phyloP scores from a whole-genome alignment of 495 filamentous ascomycete genomes.

The Penicillium macrosclerotiorum region DNA sequence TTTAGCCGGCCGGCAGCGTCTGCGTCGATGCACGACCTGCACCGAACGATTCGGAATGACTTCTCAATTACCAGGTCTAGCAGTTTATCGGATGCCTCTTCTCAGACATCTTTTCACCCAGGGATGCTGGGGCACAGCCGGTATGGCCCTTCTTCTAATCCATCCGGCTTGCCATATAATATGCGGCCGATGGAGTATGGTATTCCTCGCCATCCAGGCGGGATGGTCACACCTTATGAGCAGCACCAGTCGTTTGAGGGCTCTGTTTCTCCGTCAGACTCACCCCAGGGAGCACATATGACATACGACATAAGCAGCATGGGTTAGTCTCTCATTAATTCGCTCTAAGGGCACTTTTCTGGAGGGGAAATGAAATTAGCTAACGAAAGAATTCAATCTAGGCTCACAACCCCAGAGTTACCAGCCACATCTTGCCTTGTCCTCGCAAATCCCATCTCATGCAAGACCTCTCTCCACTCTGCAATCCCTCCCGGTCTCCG shows the following conservation, averaged over 20 bases:
- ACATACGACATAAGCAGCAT: slow-evolving; percentile 29
- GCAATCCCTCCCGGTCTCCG: slow-evolving; percentile 33
- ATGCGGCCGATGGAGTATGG: slow-evolving; percentile 37
- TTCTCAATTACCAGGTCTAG: slow-evolving; percentile 41
- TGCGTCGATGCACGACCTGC: slow-evolving; percentile 30
- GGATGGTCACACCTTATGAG: slow-evolving; percentile 33
- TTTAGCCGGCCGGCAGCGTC: slow-evolving; percentile 31
- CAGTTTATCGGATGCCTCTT: slow-evolving; percentile 41
- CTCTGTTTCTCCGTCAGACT: slow-evolving; percentile 40
- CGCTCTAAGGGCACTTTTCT: too few relatives aligned
- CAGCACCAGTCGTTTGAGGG: slow-evolving; percentile 34
- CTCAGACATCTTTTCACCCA: slow-evolving; percentile 29
- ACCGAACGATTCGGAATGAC: slow-evolving; percentile 32
- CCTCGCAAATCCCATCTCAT: slow-evolving; percentile 31
- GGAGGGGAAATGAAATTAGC: too few relatives aligned
- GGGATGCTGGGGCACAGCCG: slow-evolving; percentile 34
- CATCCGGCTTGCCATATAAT: slow-evolving; percentile 31
- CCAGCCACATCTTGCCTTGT: slow-evolving; percentile 32
- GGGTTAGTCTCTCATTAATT: slow-evolving; percentile 12
- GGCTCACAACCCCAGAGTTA: slow-evolving; percentile 35
- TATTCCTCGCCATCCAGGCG: slow-evolving; percentile 26
- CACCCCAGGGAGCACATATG: slow-evolving; percentile 20
- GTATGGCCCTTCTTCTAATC: slow-evolving; percentile 31
- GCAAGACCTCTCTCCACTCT: slow-evolving; percentile 31
- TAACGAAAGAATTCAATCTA: too few relatives aligned